Evolutionary conservation across 495 filamentous ascomycete genomes (phyloP).

Genomic region (Pseudevernia furfuracea): DNA sequence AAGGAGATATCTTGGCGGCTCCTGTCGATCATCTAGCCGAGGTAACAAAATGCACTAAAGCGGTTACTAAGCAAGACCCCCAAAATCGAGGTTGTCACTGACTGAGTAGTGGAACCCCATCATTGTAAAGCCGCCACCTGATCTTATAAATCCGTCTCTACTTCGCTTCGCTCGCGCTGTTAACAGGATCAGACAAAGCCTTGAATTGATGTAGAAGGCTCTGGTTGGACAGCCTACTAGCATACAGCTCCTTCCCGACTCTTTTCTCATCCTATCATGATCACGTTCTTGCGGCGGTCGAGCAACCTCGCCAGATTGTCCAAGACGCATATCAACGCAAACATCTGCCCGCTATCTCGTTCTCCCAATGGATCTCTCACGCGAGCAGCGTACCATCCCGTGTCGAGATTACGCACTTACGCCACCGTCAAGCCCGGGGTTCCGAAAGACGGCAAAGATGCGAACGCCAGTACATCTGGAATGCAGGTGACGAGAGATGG

Average conservation of each 20-base stretch:
- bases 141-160: background rate
- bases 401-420: constrained; percentile 47
- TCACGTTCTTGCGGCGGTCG: constrained; percentile 57
- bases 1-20: background rate
- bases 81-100: background rate
- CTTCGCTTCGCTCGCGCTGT: too few species aligned
- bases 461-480: constrained; percentile 27
- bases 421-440: constrained; percentile 42
- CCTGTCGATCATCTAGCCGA: background rate
- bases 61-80: background rate
- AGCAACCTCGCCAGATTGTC: constrained; percentile 56
- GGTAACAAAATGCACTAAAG: background rate
- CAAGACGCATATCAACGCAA: constrained; percentile 42
- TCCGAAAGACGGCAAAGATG: constrained; percentile 42
- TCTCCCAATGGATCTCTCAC: constrained; percentile 27
- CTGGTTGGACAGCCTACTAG: background rate
- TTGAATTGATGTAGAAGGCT: background rate
- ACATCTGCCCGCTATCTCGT: constrained; percentile 37
- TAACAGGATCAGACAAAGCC: background rate
- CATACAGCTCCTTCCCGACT: background rate
- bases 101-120: background rate
- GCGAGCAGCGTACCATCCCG: constrained; percentile 38
- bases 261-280: constrained; percentile 41
- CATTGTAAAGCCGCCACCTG: background rate
- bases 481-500: constrained; percentile 28